A percentile compares a stretch with the other conserved stretches of the same genome.
phyloP scores from a whole-genome alignment of 2,329 filamentous ascomycete genomes.

The Alternaria ethzedia region DNA sequence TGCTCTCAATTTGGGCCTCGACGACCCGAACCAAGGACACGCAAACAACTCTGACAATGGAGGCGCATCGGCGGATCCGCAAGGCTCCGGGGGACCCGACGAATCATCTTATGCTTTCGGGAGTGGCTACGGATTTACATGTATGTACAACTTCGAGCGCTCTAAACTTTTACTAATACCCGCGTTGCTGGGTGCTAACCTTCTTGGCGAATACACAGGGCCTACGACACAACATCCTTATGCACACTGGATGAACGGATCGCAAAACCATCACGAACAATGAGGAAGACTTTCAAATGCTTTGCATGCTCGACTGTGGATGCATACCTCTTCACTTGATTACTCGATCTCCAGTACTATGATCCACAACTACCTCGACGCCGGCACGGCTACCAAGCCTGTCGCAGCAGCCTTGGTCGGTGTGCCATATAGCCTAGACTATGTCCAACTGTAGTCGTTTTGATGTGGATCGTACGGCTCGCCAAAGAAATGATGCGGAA shows the following conservation, averaged over 20 bases:
- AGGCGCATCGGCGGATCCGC: not conserved
- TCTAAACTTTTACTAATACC: not conserved
- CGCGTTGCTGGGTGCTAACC: conserved; percentile 26
- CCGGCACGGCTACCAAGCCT: not conserved
- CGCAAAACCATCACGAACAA: not conserved
- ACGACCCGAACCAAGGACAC: not conserved
- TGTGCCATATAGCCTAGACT: not conserved
- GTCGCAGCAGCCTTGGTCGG: not conserved
- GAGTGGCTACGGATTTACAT: conserved; percentile 22
- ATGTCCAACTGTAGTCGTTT: not conserved
- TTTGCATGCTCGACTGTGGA: not conserved
- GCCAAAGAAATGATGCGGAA: not conserved
- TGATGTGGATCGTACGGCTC: not conserved
- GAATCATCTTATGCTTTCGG: not conserved
- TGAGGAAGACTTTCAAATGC: not conserved
- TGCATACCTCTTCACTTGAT: not conserved
- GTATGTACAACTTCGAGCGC: not conserved
- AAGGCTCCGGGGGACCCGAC: not conserved
- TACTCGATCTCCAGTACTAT: not conserved
- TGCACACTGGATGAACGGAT: conserved; percentile 18
- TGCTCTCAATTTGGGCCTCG: conserved; percentile 17
- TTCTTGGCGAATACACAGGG: conserved; percentile 19
- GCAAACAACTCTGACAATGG: not conserved
- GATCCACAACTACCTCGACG: not conserved
- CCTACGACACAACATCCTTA: conserved; percentile 22